Evolutionary conservation across 2,329 filamentous ascomycete genomes (phyloP).

Genomic region (Epichloe uncinata): DNA sequence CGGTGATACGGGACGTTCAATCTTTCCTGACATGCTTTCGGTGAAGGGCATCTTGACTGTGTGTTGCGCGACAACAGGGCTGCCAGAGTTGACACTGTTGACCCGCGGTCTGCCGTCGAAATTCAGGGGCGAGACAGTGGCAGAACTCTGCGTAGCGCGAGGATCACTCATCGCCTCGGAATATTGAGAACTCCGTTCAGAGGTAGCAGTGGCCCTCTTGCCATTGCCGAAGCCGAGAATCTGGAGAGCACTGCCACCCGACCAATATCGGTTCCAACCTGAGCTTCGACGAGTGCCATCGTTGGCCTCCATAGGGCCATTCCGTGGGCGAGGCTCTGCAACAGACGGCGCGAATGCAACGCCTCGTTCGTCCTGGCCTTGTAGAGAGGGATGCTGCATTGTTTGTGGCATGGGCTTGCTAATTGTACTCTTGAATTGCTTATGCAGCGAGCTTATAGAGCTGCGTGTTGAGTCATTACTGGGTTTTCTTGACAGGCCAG

Average conservation of each 20-base stretch:
- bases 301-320: constrained; percentile 21
- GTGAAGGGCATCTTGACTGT: constrained; percentile 35
- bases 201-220: constrained; percentile 37
- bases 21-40: constrained; percentile 46
- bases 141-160: constrained; percentile 51
- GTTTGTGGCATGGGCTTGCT: constrained; percentile 45
- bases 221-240: constrained; percentile 45
- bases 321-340: constrained; percentile 23
- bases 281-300: constrained; percentile 47
- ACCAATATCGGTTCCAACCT: constrained; percentile 69
- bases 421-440: constrained; percentile 49
- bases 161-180: constrained; percentile 22
- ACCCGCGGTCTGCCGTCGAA: constrained; percentile 50
- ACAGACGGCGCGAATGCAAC: constrained; percentile 25
- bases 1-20: constrained; percentile 42
- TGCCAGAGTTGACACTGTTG: constrained; percentile 53
- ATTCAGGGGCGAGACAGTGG: constrained; percentile 54
- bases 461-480: constrained; percentile 41
- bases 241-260: constrained; percentile 55
- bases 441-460: constrained; percentile 42
- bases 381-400: constrained; percentile 18
- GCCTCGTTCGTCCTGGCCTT: constrained; percentile 27
- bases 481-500: constrained; percentile 33
- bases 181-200: constrained; percentile 44
- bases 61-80: constrained; percentile 54